Percentiles rank a stretch among this genome's conserved stretches.
Conservation (phyloP, 2,329 filamentous ascomycete species). For the Xylariaceae sp. region DNA sequence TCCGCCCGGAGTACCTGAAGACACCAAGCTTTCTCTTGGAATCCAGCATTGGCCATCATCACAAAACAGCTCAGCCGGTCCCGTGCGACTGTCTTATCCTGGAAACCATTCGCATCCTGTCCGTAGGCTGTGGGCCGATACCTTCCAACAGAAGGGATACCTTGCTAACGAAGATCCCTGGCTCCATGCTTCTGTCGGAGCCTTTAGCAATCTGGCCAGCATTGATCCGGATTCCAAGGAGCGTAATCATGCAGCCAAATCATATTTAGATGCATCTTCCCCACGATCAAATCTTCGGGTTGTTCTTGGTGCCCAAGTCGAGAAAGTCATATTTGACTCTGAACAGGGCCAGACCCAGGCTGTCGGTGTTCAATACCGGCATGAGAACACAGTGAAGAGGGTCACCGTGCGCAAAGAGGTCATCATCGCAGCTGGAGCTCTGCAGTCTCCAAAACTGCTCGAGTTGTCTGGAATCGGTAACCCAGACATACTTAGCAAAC, state of each 20-base stretch:
- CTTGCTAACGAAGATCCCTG: slow-evolving; percentile 7
- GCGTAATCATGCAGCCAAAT: slow-evolving; percentile 15
- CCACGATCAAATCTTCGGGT: slow-evolving; percentile 16
- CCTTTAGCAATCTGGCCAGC: slow-evolving; percentile 18
- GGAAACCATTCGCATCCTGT: slow-evolving; percentile 12
- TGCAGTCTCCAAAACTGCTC: slow-evolving; percentile 42
- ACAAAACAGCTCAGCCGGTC: slow-evolving; percentile 4
- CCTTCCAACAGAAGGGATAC: slow-evolving; percentile 9
- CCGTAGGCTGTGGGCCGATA: slow-evolving; percentile 12
- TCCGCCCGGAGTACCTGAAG: slow-evolving; percentile 5
- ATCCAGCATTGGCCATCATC: slow-evolving; percentile 5
- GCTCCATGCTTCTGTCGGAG: slow-evolving; percentile 13
- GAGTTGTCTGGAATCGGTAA: slow-evolving; percentile 49
- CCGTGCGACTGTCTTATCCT: slow-evolving; percentile 14
- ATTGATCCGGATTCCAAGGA: slow-evolving; percentile 14
- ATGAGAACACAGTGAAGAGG: background rate
- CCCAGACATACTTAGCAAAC: slow-evolving; percentile 30
- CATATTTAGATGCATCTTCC: slow-evolving; percentile 14
- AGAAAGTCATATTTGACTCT: slow-evolving; percentile 15
- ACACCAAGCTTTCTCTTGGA: slow-evolving; percentile 6
- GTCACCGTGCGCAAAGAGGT: slow-evolving; percentile 37
- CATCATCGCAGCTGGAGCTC: slow-evolving; percentile 38
- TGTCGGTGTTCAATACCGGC: slow-evolving; percentile 10
- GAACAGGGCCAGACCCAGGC: slow-evolving; percentile 3
- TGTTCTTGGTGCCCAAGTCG: slow-evolving; percentile 9